Conservation (phyloP, 2,329 filamentous ascomycete species). For the Ascochyta lentis region DNA sequence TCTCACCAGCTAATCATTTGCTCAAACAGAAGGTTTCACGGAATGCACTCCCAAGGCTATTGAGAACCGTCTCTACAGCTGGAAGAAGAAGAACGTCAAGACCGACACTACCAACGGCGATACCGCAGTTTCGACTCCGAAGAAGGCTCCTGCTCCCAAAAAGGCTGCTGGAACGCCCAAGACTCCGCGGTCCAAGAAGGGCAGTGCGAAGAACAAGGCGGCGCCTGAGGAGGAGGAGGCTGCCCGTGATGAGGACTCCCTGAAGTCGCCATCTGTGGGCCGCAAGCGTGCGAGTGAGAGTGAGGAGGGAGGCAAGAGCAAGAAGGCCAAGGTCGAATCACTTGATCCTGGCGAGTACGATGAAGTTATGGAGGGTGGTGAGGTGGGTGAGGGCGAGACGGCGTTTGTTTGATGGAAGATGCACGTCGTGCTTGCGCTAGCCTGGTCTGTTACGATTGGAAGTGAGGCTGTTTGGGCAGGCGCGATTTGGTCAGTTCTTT, state of each 20-base stretch:
- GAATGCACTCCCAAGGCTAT: conserved; percentile 40
- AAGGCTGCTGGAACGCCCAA: conserved; percentile 1
- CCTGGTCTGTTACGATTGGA: no score
- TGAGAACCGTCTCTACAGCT: conserved; percentile 28
- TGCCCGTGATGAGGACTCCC: neutral
- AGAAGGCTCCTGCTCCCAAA: conserved; percentile 6
- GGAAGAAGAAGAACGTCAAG: conserved; percentile 27
- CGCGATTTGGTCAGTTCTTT: no score
- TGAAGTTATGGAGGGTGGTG: neutral
- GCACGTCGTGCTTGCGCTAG: neutral
- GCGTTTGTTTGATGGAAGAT: neutral
- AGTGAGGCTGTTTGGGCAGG: no score
- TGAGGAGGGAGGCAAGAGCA: neutral
- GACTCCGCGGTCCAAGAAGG: conserved; percentile 13
- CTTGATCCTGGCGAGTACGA: neutral
- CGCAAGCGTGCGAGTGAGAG: conserved; percentile 11
- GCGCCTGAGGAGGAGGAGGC: neutral
- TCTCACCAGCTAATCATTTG: neutral
- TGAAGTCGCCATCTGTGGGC: neutral
- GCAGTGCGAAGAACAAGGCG: neutral
- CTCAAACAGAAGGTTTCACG: conserved; percentile 2
- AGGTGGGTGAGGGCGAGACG: neutral
- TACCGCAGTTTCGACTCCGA: conserved; percentile 1
- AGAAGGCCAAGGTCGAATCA: conserved; percentile 11
- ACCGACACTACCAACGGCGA: neutral